Evolutionary conservation across 2,329 filamentous ascomycete genomes (phyloP).

Genomic region (Exophiala oligosperma): DNA sequence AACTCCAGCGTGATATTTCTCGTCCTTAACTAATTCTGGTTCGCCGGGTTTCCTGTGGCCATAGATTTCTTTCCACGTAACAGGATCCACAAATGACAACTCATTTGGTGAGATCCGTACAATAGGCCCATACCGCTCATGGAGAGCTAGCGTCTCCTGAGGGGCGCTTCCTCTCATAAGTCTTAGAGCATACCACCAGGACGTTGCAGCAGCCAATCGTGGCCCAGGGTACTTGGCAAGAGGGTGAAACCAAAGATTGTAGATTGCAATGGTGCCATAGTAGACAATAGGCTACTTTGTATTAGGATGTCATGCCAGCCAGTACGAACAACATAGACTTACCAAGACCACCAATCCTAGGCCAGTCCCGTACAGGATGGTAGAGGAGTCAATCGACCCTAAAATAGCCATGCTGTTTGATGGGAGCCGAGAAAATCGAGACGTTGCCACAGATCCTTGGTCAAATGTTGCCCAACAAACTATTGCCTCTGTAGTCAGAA

Average conservation of each 20-base stretch:
- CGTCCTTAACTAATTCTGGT: slow-evolving; percentile 2
- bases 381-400: too few relatives aligned
- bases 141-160: slow-evolving; percentile 20
- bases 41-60: slow-evolving; percentile 16
- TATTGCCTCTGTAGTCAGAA: too few relatives aligned
- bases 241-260: slow-evolving; percentile 36
- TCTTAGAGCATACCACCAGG: slow-evolving; percentile 25
- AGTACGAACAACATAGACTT: too few relatives aligned
- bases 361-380: too few relatives aligned
- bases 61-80: slow-evolving; percentile 34
- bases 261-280: slow-evolving; percentile 15
- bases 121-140: slow-evolving; percentile 33
- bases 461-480: too few relatives aligned
- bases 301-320: too few relatives aligned
- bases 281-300: background rate
- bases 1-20: too few relatives aligned
- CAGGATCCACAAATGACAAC: slow-evolving; percentile 29
- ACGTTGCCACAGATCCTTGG: too few relatives aligned
- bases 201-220: slow-evolving; percentile 27
- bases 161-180: slow-evolving; percentile 17
- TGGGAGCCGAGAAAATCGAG: too few relatives aligned
- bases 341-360: too few relatives aligned
- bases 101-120: slow-evolving; percentile 35
- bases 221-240: slow-evolving; percentile 34
- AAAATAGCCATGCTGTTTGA: too few relatives aligned